Evolutionary conservation across 192 early-diverging fungal species (phyloP).

Genomic region (Gamsiella multidivaricata): DNA sequence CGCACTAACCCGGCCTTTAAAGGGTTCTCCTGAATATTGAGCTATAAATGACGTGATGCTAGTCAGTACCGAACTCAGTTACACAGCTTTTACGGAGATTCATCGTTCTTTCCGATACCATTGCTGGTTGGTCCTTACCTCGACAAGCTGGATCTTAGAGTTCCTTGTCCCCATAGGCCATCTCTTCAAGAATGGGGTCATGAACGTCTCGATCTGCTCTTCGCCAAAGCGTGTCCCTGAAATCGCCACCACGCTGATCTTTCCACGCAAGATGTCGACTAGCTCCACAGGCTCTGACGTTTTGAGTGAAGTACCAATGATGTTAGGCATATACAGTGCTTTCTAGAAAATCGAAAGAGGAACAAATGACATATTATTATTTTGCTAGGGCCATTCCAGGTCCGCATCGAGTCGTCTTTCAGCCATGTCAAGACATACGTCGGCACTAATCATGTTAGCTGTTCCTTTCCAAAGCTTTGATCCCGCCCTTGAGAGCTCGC

Average conservation of each 20-base stretch:
- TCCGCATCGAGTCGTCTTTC: too few relatives aligned
- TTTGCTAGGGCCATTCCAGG: too few relatives aligned
- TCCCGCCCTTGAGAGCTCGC: conserved; percentile 59
- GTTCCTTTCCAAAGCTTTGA: conserved; percentile 64
- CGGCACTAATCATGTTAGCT: conserved; percentile 53
- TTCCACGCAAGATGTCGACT: conserved; percentile 54
- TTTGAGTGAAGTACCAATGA: conserved; percentile 58
- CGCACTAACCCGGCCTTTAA: conserved; percentile 59
- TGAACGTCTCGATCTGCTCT: conserved; percentile 61
- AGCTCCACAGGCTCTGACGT: conserved; percentile 51
- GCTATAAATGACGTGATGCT: too few relatives aligned
- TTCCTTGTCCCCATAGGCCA: conserved; percentile 28
- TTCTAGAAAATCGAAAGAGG: conserved; percentile 45
- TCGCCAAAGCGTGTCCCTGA: conserved; percentile 63
- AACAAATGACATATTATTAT: background rate
- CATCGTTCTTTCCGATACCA: too few relatives aligned
- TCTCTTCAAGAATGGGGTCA: conserved; percentile 56
- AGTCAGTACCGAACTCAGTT: too few relatives aligned
- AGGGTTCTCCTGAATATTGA: conserved; percentile 68
- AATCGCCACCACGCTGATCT: conserved; percentile 61
- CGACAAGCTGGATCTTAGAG: conserved; percentile 56
- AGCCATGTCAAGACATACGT: conserved; percentile 36
- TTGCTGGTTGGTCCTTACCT: conserved; percentile 55
- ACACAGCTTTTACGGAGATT: too few relatives aligned
- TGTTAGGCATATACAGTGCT: conserved; percentile 66